These are phyloP conservation scores for Pseudogymnoascus sp. DNA, from an alignment of 2,329 filamentous ascomycete species.

Conservation along the genomic window DNA sequence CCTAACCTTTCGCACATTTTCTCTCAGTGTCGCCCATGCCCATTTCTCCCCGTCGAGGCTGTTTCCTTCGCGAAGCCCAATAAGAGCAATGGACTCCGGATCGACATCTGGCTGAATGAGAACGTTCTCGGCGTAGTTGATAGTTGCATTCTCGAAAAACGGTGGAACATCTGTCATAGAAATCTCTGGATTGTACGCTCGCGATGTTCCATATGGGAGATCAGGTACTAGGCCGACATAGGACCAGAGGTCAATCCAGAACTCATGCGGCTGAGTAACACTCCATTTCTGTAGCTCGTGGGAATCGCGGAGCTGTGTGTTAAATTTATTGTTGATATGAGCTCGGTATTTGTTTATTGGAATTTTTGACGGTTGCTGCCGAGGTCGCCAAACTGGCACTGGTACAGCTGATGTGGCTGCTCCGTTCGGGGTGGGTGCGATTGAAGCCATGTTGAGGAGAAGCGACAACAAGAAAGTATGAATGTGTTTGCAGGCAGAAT, in stretches of 20 bases:
- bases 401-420: not conserved
- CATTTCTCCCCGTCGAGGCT: constrained; percentile 9
- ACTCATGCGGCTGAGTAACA: constrained; percentile 9
- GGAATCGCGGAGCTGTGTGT: not conserved
- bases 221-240: constrained; percentile 10
- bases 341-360: constrained; percentile 11
- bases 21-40: constrained; percentile 8
- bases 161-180: constrained; percentile 10
- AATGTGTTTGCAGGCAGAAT: not conserved
- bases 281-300: constrained; percentile 10
- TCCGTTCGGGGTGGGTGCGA: not conserved
- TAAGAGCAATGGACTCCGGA: not conserved
- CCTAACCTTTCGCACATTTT: constrained; percentile 8
- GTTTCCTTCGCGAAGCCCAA: constrained; percentile 9
- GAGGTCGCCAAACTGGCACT: constrained; percentile 9
- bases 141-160: constrained; percentile 9
- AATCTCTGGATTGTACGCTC: constrained; percentile 9
- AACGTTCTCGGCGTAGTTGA: constrained; percentile 12
- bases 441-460: not conserved
- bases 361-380: constrained; percentile 5
- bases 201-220: not conserved
- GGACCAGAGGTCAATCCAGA: constrained; percentile 11
- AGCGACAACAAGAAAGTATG: not conserved
- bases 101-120: constrained; percentile 9
- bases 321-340: constrained; percentile 11